Evolutionary conservation across 768 basidiomycete species (phyloP), one percentile per base, ranked within the genome.

Genomic region (Serendipita sp.): DNA sequence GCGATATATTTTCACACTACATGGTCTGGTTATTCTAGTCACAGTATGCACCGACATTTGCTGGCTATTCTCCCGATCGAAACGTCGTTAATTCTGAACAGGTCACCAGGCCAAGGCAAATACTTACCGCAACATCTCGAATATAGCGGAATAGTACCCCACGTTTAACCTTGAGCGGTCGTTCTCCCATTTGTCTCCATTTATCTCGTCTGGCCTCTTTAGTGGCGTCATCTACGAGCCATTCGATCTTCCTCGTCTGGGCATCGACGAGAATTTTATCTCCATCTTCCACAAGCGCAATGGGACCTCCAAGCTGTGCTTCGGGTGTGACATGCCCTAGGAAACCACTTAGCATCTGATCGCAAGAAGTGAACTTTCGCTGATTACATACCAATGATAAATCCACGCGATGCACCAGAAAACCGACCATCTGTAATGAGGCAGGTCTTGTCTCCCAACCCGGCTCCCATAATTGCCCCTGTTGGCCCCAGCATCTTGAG

Each of bases 391-490:
- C 80, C 81, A 64, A 83, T 81, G 71, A 82, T 81, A 72, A 83
- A 84, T 4, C 83, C 83, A 46, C 80, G 76, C 4, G 81, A 87
- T 2, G 90, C 91, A 15, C 91, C 91, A 18, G 86, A 88, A 79
- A 93, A 93, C 16, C 91, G 83, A 58, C 91, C 91, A 71, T 94
- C 91, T 0, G 91, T 94, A 67, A 94, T 85, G 60, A 94, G 78
- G 0, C 87, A 87, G 2, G 87, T 89, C 36, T 83, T 83, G 53
- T 81, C 80, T 46, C 85, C 82, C 29, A 94, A 77, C 31, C 91
- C 90, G 53, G 89, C 89, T 23, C 91, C 91, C 70, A 89, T 84
- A 66, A 94, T 78, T 6, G 89, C 89, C 36, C 81, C 87, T 6
- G 91, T 92, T 1, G 89, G 89, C 18, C 88, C 88, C 80, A 67